Evolutionary conservation across 1,139 yeast genomes (phyloP), one percentile per base, ranked within the genome.

Genomic region (Pichia sp.): DNA sequence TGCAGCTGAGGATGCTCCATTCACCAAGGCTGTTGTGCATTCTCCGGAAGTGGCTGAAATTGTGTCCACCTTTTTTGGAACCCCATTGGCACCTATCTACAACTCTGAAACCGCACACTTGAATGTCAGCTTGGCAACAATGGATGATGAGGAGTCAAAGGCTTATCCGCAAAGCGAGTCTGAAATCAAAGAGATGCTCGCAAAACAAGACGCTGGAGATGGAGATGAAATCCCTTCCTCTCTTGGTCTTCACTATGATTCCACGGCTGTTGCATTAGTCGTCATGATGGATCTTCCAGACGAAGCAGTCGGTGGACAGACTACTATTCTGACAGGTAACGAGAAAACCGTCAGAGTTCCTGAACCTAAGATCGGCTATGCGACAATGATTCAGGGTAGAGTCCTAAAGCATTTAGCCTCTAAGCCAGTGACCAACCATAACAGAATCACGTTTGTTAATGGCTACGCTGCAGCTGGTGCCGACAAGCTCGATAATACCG

Each of bases 231-330:
- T 66, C 49, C 67, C 69, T 4, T 61, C 67, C 20, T 56, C 64
- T 17, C 55, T 66, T 51, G 68, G 73, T 31, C 62, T 73, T 62
- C 75, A 72, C 56, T 71, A 71, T 56, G 75, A 72, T 59, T 66
- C 71, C 14, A 64, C 67, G 45, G 63, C 73, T 4, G 65, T 70
- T 51, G 72, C 72, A 1, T 56, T 67, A 34, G 75, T 72, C 16
- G 64, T 71, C 41, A 72, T 72, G 74, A 56, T 70, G 31, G 72
- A 71, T 24, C 64, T 70, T n/a, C 64, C 69, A 29, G 67, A 63
- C 6, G 65, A 60, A 2, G 72, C 73, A 60, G 60, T 67, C 48
- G 75, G 75, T n/a, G 75, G 75, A n/a, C 71, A 71, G 55, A 71
- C 75, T 2, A 73, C 71, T 10, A 60, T 72, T 33, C 62, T 65